A percentile compares a stretch with the other conserved stretches of the same genome.
Evolutionary conservation across 2,329 filamentous ascomycete genomes (phyloP).

Genomic region (Sclerotinia sclerotiorum): DNA sequence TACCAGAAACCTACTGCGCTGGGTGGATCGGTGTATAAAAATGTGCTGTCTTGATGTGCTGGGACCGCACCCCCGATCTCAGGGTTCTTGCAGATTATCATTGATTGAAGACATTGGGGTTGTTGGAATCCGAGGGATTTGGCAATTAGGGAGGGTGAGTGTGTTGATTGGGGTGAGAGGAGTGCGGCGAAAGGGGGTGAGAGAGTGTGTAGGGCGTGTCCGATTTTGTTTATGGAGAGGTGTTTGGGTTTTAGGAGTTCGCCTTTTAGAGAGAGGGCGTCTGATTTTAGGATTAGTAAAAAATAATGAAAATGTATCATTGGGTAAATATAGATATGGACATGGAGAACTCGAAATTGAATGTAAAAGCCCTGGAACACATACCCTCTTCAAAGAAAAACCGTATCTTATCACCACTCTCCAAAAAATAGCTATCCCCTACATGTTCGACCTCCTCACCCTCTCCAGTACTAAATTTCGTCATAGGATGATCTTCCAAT

Average conservation of each 20-base stretch:
- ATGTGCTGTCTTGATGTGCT: constrained; percentile 89
- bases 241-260: constrained; percentile 75
- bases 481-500: constrained; percentile 85
- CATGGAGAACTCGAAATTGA: no score
- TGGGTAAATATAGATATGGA: no score
- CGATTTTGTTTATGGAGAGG: constrained; percentile 85
- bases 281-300: constrained; percentile 42
- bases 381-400: constrained; percentile 91
- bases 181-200: constrained; percentile 65
- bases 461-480: constrained; percentile 85
- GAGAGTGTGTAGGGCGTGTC: constrained; percentile 71
- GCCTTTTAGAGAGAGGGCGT: constrained; percentile 71
- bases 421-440: constrained; percentile 91
- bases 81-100: constrained; percentile 98
- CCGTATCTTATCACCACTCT: constrained; percentile 84
- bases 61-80: constrained; percentile 91
- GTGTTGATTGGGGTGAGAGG: constrained; percentile 45
- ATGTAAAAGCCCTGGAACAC: background rate
- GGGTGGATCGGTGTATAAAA: constrained; percentile 85
- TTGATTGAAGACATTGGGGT: constrained; percentile 74
- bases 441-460: constrained; percentile 66
- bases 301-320: background rate
- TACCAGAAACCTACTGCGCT: constrained; percentile 97
- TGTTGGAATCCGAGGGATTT: constrained; percentile 51
- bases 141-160: constrained; percentile 42